Evolutionary conservation across 495 filamentous ascomycete genomes (phyloP).

Genomic region (Aspergillus bridgeri): DNA sequence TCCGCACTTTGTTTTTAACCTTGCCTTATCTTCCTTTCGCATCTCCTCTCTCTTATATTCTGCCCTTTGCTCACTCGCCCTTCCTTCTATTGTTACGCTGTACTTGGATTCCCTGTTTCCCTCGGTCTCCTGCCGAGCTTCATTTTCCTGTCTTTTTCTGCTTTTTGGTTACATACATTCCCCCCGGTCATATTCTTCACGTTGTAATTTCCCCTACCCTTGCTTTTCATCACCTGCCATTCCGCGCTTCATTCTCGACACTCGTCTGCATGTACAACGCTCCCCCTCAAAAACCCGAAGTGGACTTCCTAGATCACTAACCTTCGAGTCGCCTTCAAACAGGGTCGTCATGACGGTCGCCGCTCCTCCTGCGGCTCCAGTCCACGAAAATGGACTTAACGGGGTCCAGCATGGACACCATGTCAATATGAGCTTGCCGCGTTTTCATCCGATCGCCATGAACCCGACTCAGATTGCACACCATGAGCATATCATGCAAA

Average conservation of each 20-base stretch:
- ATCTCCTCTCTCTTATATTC: conserved; percentile 14
- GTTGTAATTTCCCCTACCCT: conserved; percentile 1
- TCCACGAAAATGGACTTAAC: conserved; percentile 37
- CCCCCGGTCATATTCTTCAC: not conserved
- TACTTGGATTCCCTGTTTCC: not conserved
- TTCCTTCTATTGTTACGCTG: not conserved
- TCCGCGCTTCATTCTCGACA: not conserved
- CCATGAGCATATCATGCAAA: conserved; percentile 37
- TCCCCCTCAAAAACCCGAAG: conserved; percentile 2
- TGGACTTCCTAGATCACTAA: conserved; percentile 10
- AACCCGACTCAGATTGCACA: conserved; percentile 40
- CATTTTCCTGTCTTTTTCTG: not conserved
- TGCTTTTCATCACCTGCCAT: not conserved
- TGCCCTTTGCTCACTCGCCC: not conserved
- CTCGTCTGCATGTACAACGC: not conserved
- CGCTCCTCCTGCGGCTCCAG: conserved; percentile 40
- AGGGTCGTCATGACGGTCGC: conserved; percentile 37
- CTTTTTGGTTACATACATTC: not conserved
- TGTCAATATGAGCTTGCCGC: conserved; percentile 35
- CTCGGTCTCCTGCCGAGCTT: not conserved
- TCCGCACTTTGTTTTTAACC: not conserved
- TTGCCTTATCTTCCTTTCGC: conserved; percentile 9
- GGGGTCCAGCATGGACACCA: conserved; percentile 27
- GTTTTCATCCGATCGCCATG: conserved; percentile 48
- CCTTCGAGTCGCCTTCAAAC: conserved; percentile 2